A percentile compares a stretch with the other conserved stretches of the same genome.
These are phyloP conservation scores for Ocimum tenuiflorum DNA, from an alignment of 257 asterid genomes.

Conservation along the genomic window DNA sequence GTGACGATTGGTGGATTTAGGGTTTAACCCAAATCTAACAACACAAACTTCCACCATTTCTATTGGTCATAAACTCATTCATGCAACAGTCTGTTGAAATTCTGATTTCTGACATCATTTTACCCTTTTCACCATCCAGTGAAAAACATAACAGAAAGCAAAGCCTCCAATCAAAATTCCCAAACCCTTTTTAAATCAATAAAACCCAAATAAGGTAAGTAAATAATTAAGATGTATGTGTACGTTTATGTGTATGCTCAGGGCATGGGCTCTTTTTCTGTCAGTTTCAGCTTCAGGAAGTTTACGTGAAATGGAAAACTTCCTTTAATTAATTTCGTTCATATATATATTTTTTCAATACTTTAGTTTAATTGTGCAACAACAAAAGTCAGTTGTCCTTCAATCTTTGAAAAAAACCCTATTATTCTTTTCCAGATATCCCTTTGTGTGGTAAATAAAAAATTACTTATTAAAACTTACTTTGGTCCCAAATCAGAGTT, in stretches of 20 bases:
- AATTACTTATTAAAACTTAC: no score
- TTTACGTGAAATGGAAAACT: constrained; percentile 7
- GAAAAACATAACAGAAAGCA: constrained; percentile 21
- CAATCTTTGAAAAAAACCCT: no score
- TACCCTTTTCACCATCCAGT: constrained; percentile 8
- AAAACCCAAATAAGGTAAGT: constrained; percentile 2
- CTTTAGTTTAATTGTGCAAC: no score
- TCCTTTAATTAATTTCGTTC: not conserved
- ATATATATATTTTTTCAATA: no score
- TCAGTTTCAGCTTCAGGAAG: not conserved
- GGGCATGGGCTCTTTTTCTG: constrained; percentile 13
- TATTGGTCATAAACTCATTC: constrained; percentile 21
- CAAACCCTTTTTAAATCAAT: not conserved
- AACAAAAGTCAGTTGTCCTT: no score
- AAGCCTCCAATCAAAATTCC: not conserved
- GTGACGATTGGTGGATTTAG: constrained; percentile 24
- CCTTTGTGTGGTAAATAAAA: no score
- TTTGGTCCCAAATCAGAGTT: no score
- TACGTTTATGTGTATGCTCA: not conserved
- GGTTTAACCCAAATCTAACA: constrained; percentile 25
- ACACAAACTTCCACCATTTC: constrained; percentile 8
- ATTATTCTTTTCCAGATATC: no score
- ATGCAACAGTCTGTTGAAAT: not conserved
- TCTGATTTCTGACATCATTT: constrained; percentile 9
- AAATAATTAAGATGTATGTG: not conserved